Conservation (phyloP, 495 filamentous ascomycete species). For the Podospora pseudopauciseta region DNA sequence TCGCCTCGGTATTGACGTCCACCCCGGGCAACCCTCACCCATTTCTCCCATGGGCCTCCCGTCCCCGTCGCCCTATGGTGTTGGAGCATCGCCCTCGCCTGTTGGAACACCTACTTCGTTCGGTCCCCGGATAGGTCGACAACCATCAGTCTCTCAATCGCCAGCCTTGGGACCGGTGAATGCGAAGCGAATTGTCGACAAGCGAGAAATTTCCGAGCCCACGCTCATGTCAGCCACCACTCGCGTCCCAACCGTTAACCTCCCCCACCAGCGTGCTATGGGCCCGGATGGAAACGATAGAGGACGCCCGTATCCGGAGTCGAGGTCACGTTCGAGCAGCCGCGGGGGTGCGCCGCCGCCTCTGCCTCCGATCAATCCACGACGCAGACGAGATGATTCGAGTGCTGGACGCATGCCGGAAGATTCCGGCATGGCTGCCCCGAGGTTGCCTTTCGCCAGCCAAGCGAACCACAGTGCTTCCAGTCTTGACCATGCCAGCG, state of each 20-base stretch:
- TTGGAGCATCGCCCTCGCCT: constrained; percentile 23
- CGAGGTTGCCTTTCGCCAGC: constrained; percentile 23
- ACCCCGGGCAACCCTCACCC: constrained; percentile 45
- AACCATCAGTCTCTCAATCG: constrained; percentile 46
- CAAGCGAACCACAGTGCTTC: constrained; percentile 22
- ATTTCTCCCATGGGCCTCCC: constrained; percentile 37
- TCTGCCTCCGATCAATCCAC: constrained; percentile 68
- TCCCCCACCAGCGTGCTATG: constrained; percentile 40
- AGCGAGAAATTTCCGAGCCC: constrained; percentile 78
- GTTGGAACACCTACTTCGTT: constrained; percentile 28
- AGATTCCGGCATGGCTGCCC: constrained; percentile 35
- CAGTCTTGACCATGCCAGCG: constrained; percentile 37
- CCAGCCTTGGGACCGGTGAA: constrained; percentile 30
- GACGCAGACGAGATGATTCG: constrained; percentile 56
- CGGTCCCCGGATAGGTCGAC: constrained; percentile 24
- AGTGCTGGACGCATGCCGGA: constrained; percentile 52
- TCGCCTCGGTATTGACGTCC: constrained; percentile 29
- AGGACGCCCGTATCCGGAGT: constrained; percentile 28
- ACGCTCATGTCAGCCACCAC: constrained; percentile 75
- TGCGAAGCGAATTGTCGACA: constrained; percentile 63
- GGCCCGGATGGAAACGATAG: constrained; percentile 14
- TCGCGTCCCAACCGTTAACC: constrained; percentile 61
- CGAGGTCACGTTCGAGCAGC: constrained; percentile 42
- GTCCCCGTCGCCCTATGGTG: constrained; percentile 29
- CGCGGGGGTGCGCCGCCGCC: constrained; percentile 44